phyloP scores from a whole-genome alignment of 805 yeast species.

The Middelhovenomyces tepae region DNA sequence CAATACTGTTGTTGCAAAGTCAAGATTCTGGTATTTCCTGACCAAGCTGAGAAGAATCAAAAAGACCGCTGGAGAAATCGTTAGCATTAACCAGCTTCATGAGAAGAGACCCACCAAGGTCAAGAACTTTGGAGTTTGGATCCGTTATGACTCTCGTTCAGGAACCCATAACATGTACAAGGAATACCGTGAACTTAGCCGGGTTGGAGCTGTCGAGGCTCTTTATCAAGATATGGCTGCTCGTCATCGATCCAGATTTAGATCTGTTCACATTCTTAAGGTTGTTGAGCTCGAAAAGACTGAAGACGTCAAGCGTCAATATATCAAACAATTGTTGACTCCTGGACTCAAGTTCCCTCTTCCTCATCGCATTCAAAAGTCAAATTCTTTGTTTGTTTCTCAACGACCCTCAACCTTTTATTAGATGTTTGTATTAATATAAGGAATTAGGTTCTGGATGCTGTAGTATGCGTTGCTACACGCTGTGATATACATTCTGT shows the following conservation, averaged over 20 bases:
- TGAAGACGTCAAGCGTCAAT: conserved; percentile 98
- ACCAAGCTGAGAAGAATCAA: conserved; percentile 98
- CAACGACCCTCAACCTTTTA: conserved; percentile 97
- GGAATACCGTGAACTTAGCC: conserved; percentile 99
- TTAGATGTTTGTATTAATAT: conserved; percentile 37
- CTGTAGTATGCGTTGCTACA: background rate
- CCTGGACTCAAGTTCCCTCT: conserved; percentile 98
- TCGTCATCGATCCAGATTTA: conserved; percentile 99
- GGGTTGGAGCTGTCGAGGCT: conserved; percentile 97
- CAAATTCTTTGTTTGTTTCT: conserved; percentile 79
- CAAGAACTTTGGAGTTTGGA: conserved; percentile 99
- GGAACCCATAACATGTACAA: conserved; percentile 99
- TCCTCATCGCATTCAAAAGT: conserved; percentile 97
- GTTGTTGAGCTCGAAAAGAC: conserved; percentile 98
- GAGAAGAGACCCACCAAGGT: conserved; percentile 98
- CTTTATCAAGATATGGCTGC: conserved; percentile 99
- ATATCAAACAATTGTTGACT: conserved; percentile 93
- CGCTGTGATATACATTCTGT: no score
- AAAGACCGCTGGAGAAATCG: conserved; percentile 99
- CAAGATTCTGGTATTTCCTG: conserved; percentile 99
- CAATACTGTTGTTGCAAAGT: conserved; percentile 97
- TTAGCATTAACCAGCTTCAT: conserved; percentile 80
- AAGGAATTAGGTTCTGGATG: conserved; percentile 3
- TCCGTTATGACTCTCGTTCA: conserved; percentile 99
- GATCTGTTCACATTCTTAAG: conserved; percentile 98